Evolutionary conservation across 129 eudicot species (phyloP).

Genomic region (Pittosporum tobira): DNA sequence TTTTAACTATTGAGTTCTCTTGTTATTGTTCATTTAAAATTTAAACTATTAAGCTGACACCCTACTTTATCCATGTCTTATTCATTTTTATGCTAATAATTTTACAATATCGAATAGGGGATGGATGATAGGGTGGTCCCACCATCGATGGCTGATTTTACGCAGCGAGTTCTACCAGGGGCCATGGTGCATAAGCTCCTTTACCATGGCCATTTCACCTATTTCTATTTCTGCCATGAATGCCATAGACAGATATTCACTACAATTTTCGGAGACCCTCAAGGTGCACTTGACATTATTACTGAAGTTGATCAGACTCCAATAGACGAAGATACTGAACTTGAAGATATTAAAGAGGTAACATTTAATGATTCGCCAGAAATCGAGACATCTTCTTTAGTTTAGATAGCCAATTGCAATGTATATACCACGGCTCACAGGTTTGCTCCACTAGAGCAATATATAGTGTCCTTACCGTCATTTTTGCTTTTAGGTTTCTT

Average conservation of each 20-base stretch:
- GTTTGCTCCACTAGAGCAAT: slow-evolving; percentile 21
- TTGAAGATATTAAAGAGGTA: slow-evolving; percentile 23
- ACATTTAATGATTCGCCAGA: slow-evolving; percentile 18
- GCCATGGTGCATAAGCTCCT: slow-evolving; percentile 83
- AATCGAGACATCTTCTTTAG: slow-evolving; percentile 27
- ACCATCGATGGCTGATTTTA: slow-evolving; percentile 61
- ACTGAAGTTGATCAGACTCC: slow-evolving; percentile 21
- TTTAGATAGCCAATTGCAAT: slow-evolving; percentile 18
- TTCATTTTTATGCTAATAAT: background rate
- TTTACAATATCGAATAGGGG: slow-evolving; percentile 35
- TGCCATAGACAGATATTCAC: slow-evolving; percentile 77
- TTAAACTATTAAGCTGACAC: background rate
- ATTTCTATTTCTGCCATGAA: slow-evolving; percentile 83
- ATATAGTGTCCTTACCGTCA: background rate
- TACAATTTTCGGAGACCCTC: slow-evolving; percentile 66
- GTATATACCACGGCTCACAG: slow-evolving; percentile 30
- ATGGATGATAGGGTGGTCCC: slow-evolving; percentile 76
- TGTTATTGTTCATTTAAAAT: too few species aligned
- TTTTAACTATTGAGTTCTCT: background rate
- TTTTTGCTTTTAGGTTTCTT: background rate
- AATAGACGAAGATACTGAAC: slow-evolving; percentile 6
- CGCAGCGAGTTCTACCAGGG: slow-evolving; percentile 64
- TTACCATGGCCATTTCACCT: slow-evolving; percentile 81
- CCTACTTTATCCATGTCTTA: too few species aligned
- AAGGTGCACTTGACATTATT: slow-evolving; percentile 67